Base-by-base conservation (phyloP, 1,284 basidiomycete species). In the Mycosarcoma mackinlayi region DNA sequence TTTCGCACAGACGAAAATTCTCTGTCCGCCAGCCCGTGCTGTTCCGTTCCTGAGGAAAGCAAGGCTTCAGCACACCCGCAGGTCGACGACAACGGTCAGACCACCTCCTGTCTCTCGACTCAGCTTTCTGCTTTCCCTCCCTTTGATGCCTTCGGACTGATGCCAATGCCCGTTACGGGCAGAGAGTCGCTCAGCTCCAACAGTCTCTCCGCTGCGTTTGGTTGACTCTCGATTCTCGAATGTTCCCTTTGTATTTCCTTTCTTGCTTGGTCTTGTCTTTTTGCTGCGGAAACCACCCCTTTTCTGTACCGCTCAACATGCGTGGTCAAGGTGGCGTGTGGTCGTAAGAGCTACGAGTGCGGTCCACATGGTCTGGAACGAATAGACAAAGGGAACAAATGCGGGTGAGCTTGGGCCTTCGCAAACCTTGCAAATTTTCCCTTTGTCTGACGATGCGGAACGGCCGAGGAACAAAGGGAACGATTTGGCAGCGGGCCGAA, bases 131-230 rank as follows among this genome's bases (percentile, higher is more conserved):
- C 16, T 23, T 55, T 47, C 14, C 52, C 44, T 34, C 57, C 48
- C 11, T 60, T 42, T 30, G 63, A 60, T 39, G 55, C 52, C 21
- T 44, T 56, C 35, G 52, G 52, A 56, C 57, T 38, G 52, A 53
- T 21, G 18, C 48, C 48, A 34, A 28, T 55, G 42, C 56, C 48
- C 5, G 2, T 25, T 18, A 24, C 54, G 14, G 45, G 44, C 19
- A 50, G 46, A 35, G 63, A 66, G n/a, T 44, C 37, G 5, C 44
- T 66, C 38, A 28, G 40, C 21, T 47, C 42, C 16, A 66, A 66
- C 52, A 66, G 63, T 14, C 63, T 66, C 16, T 66, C 63, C 21
- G 53, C 63, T 23, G 63, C 63, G 9, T 60, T 66, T 23, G 52
- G 63, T 25, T 66, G 44, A 56, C n/a, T 18, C 10, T 13, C 1